Base-by-base conservation (phyloP, 2,329 filamentous ascomycete genomes). In the Aspergillus sp. region DNA sequence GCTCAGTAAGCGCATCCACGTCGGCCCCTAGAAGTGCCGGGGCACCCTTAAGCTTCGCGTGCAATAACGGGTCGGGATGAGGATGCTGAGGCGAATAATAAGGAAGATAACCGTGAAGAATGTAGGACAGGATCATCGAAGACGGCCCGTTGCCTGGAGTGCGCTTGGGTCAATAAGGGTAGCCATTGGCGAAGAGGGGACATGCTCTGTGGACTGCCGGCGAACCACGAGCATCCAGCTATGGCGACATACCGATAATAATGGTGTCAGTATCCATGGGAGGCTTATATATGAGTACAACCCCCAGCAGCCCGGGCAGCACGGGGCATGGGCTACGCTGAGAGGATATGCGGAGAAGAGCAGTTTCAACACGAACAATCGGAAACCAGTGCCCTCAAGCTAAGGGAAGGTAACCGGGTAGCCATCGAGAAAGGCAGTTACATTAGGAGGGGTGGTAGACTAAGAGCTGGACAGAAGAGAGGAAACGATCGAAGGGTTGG, bases 91-190 rank as follows among this genome's bases (percentile, higher is more conserved):
- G 72, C 39, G 78, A 72, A 64, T 87, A 87, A 66, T 79, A 81
- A 5, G 84, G 84, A 53, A 85, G 75, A 65, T 86, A 77, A 39
- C 84, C 84, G 70, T 87, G 84, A 27, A 87, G 79, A 44, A 87
- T 84, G 69, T 84, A 87, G 46, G 83, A 86, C 37, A 87, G 76
- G 63, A 86, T 82, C 72, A 87, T 77, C 52, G 84, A 82, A 51
- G 84, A 84, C 46, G 84, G 84, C 56, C 84, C 84, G 68, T 85
- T 86, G 66, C 84, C 84, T 86, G 62, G 41, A 58, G 37, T 39
- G 40, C 23, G 55, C 54, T 37, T 23, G 25, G 19, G 58, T 62
- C 55, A 59, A 61, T 58, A 52, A 52, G 25, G 43, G 54, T 43
- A 51, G 49, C 44, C 49, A 60, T 61, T 60, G 57, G 56, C 48